Percentiles rank a stretch among this genome's conserved stretches.
phyloP scores from a whole-genome alignment of 2,329 filamentous ascomycete species.

The Aspergillus carbonarius region DNA sequence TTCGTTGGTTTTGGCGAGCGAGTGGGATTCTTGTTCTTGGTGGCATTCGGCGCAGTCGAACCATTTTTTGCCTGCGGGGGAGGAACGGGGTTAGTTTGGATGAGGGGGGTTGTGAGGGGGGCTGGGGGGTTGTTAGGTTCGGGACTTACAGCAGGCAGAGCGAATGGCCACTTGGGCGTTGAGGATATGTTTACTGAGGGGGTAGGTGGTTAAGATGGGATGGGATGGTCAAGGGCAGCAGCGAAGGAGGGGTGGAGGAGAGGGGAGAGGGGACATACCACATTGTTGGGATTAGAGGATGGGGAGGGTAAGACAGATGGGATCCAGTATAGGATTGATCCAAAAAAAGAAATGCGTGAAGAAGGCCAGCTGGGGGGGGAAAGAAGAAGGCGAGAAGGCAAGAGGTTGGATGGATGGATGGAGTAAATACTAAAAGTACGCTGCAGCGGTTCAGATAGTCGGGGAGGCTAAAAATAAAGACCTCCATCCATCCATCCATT shows the following conservation, averaged over 20 bases:
- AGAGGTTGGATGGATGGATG: too few species aligned
- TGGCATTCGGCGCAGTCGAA: conserved; percentile 98
- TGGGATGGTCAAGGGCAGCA: not conserved
- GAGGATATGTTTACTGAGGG: conserved; percentile 93
- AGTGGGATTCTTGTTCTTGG: conserved; percentile 73
- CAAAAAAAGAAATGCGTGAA: too few species aligned
- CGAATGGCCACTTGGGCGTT: conserved; percentile 97
- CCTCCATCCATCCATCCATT: not conserved
- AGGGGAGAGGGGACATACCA: conserved; percentile 3
- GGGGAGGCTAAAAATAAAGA: conserved; percentile 22
- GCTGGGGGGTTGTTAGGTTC: not conserved
- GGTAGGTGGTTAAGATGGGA: not conserved
- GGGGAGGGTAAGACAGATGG: not conserved
- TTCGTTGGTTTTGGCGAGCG: conserved; percentile 73
- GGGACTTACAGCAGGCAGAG: conserved; percentile 81
- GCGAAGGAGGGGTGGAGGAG: not conserved
- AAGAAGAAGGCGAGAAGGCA: not conserved
- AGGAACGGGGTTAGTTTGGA: not conserved
- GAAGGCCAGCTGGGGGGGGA: too few species aligned
- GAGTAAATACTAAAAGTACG: not conserved
- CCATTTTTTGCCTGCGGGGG: conserved; percentile 79
- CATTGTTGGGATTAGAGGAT: not conserved
- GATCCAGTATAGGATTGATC: too few species aligned
- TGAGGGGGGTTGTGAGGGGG: not conserved
- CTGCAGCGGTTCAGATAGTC: conserved; percentile 12